phyloP scores from a whole-genome alignment of 2,329 filamentous ascomycete genomes.

The Aspergillus sp. region DNA sequence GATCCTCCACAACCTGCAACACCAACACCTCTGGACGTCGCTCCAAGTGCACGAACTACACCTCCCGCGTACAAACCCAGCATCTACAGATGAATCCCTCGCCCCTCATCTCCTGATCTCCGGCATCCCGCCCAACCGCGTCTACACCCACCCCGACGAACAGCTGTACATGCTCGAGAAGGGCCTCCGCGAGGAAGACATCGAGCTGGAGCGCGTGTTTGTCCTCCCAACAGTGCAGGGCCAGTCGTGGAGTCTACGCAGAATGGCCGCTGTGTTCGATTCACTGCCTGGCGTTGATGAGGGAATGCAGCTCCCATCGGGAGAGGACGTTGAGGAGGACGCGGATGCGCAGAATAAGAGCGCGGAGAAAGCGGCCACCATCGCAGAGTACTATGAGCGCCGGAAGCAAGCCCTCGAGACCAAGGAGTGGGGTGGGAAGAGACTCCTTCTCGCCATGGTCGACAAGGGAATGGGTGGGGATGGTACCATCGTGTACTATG shows the following conservation, averaged over 20 bases:
- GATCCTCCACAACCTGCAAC: slow-evolving; percentile 62
- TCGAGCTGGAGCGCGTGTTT: slow-evolving; percentile 55
- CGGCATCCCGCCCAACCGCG: slow-evolving; percentile 58
- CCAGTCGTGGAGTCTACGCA: slow-evolving; percentile 59
- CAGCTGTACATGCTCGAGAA: slow-evolving; percentile 59
- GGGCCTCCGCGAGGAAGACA: slow-evolving; percentile 46
- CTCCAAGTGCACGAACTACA: slow-evolving; percentile 51
- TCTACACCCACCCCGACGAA: slow-evolving; percentile 65
- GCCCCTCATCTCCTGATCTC: slow-evolving; percentile 54
- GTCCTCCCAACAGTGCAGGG: slow-evolving; percentile 58
- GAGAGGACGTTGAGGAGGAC: slow-evolving; percentile 12
- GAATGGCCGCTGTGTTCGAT: slow-evolving; percentile 59
- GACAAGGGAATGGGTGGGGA: slow-evolving; percentile 52
- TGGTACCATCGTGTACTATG: slow-evolving; percentile 65
- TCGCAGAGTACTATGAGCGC: slow-evolving; percentile 32
- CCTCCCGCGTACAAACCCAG: slow-evolving; percentile 9
- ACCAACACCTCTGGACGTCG: slow-evolving; percentile 62
- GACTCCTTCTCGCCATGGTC: slow-evolving; percentile 57
- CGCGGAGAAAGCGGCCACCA: slow-evolving; percentile 24
- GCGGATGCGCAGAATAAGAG: slow-evolving; percentile 14
- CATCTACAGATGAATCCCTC: slow-evolving; percentile 1
- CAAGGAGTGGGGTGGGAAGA: slow-evolving; percentile 50
- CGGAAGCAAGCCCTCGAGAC: slow-evolving; percentile 23
- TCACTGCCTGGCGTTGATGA: slow-evolving; percentile 38
- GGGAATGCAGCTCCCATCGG: slow-evolving; percentile 5